These are phyloP conservation scores for Xylaria grammica DNA, from an alignment of 495 filamentous ascomycete species.

Conservation along the genomic window DNA sequence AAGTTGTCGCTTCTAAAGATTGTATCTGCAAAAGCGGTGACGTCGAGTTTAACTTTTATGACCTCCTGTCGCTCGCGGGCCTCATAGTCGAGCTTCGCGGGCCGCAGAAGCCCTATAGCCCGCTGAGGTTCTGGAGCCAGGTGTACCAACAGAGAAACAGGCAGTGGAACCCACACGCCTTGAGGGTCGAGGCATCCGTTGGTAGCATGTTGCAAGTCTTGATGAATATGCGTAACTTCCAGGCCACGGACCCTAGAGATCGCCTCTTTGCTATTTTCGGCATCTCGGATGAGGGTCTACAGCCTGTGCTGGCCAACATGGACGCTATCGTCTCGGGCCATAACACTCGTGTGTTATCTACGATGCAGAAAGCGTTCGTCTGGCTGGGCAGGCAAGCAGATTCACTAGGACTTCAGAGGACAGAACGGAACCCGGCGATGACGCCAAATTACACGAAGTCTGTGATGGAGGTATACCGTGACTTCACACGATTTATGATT, in stretches of 20 bases:
- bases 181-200: slow-evolving; percentile 9
- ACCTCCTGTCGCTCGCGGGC: slow-evolving; percentile 8
- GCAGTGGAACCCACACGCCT: slow-evolving; percentile 4
- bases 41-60: slow-evolving; percentile 20
- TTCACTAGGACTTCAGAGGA: not conserved
- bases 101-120: slow-evolving; percentile 8
- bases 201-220: slow-evolving; percentile 17
- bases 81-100: slow-evolving; percentile 12
- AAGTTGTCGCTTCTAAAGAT: slow-evolving; percentile 20
- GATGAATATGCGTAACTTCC: slow-evolving; percentile 18
- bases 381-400: not conserved
- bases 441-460: slow-evolving; percentile 20
- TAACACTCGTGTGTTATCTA: slow-evolving; percentile 1
- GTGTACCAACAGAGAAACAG: slow-evolving; percentile 10
- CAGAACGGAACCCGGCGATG: slow-evolving; percentile 16
- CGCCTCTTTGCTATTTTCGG: slow-evolving; percentile 19
- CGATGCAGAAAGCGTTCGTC: slow-evolving; percentile 2
- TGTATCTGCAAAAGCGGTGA: slow-evolving; percentile 26
- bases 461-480: slow-evolving; percentile 23
- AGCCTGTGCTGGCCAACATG: slow-evolving; percentile 7
- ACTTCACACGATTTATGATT: slow-evolving; percentile 20
- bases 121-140: slow-evolving; percentile 15
- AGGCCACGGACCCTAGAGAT: slow-evolving; percentile 20
- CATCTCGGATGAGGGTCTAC: slow-evolving; percentile 20
- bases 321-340: not conserved